phyloP scores from a whole-genome alignment of 2,329 filamentous ascomycete species.

The Cordyceps militaris region DNA sequence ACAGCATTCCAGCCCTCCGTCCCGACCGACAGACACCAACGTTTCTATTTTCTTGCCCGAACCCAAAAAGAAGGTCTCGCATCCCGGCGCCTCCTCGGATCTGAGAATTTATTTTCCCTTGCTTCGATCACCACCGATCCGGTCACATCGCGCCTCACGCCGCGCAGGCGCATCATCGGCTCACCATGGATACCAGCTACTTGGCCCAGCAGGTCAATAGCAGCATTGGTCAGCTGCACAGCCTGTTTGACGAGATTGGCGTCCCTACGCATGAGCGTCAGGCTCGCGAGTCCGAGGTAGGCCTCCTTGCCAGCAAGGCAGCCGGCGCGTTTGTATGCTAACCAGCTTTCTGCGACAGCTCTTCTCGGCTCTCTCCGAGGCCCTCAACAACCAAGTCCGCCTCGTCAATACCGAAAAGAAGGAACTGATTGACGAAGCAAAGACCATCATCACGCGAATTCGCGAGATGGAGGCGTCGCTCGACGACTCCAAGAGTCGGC shows the following conservation, averaged over 20 bases:
- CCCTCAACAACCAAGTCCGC: conserved; percentile 82
- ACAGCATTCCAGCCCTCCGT: conserved; percentile 8
- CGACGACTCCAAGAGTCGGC: conserved; percentile 62
- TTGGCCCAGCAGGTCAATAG: conserved; percentile 91
- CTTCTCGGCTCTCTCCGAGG: conserved; percentile 85
- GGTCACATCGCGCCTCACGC: background rate
- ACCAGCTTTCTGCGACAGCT: conserved; percentile 48
- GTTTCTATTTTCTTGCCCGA: background rate
- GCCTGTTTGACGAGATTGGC: conserved; percentile 94
- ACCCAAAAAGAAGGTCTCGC: background rate
- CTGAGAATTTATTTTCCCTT: background rate
- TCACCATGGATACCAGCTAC: conserved; percentile 81
- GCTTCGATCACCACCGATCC: background rate
- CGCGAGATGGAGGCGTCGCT: conserved; percentile 90
- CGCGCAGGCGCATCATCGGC: conserved; percentile 1
- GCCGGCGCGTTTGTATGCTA: conserved; percentile 18
- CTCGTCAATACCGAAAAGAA: conserved; percentile 84
- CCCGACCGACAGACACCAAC: background rate
- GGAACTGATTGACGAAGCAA: conserved; percentile 80
- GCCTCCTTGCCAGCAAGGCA: too few species aligned
- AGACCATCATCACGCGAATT: conserved; percentile 76
- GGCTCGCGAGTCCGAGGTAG: conserved; percentile 82
- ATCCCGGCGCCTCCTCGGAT: conserved; percentile 1
- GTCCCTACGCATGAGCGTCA: conserved; percentile 92
- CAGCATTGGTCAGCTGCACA: conserved; percentile 88